phyloP scores from a whole-genome alignment of 306 rosid species.

The Prunus campanulata region DNA sequence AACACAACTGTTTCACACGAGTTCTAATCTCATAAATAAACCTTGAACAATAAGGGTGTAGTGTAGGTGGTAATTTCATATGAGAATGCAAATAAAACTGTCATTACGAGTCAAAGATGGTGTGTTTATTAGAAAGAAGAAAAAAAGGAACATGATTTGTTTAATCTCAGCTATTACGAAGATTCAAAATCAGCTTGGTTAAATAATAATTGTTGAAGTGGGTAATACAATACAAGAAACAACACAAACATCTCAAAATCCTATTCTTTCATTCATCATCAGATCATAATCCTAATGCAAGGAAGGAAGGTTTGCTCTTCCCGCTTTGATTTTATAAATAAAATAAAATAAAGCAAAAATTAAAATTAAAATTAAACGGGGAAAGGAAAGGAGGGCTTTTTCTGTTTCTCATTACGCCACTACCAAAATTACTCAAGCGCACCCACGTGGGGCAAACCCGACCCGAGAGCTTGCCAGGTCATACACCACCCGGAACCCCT shows the following conservation, averaged over 20 bases:
- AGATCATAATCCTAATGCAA: background rate
- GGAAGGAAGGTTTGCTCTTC: background rate
- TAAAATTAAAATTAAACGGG: background rate
- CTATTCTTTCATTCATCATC: background rate
- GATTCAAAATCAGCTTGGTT: too few relatives aligned
- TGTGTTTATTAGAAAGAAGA: too few relatives aligned
- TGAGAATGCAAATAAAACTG: too few relatives aligned
- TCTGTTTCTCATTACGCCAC: slow-evolving; percentile 4
- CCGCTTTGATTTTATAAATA: background rate
- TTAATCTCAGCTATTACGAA: too few relatives aligned
- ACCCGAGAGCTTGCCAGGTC: slow-evolving; percentile 72
- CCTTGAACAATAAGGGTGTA: too few relatives aligned
- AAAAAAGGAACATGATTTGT: too few relatives aligned
- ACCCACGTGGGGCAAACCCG: slow-evolving; percentile 86
- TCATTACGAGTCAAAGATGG: too few relatives aligned
- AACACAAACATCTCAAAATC: background rate
- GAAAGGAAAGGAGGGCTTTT: slow-evolving; percentile 3
- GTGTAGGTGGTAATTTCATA: background rate
- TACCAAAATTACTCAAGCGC: slow-evolving; percentile 32
- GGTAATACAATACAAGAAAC: background rate
- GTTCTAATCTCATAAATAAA: too few relatives aligned
- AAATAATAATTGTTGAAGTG: background rate
- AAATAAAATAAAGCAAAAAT: too few relatives aligned
- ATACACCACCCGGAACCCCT: slow-evolving; percentile 82
- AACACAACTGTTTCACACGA: too few relatives aligned